phyloP scores from a whole-genome alignment of 441 rosid species.

The Adansonia madagascariensis region DNA sequence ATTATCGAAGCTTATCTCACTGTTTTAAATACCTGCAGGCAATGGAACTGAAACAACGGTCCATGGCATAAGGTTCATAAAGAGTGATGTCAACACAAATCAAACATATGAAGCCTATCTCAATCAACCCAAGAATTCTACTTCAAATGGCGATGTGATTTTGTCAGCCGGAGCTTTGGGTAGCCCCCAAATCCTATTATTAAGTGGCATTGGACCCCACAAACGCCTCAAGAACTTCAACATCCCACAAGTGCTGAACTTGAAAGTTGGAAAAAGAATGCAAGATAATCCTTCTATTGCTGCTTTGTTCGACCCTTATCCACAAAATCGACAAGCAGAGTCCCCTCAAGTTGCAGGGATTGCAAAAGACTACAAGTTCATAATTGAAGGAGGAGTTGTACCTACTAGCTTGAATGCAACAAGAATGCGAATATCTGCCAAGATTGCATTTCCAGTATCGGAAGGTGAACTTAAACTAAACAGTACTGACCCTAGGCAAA shows the following conservation, averaged over 20 bases:
- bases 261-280: constrained; percentile 56
- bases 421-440: constrained; percentile 59
- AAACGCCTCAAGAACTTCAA: constrained; percentile 49
- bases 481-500: constrained; percentile 56
- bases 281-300: constrained; percentile 65
- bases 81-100: constrained; percentile 49
- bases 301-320: constrained; percentile 44
- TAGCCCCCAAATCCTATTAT: constrained; percentile 71
- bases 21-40: constrained; percentile 36
- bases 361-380: constrained; percentile 54
- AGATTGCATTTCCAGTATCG: constrained; percentile 69
- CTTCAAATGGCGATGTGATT: constrained; percentile 56
- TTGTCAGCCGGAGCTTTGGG: constrained; percentile 78
- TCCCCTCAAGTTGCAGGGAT: constrained; percentile 75
- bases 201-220: constrained; percentile 72
- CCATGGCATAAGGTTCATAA: constrained; percentile 57
- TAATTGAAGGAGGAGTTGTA: constrained; percentile 55
- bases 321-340: constrained; percentile 53
- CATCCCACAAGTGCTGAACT: constrained; percentile 46
- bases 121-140: constrained; percentile 39
- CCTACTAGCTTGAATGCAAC: constrained; percentile 56
- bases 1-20: constrained; percentile 17
- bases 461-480: constrained; percentile 60
- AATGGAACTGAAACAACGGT: constrained; percentile 40
- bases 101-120: constrained; percentile 56